Evolutionary conservation across 176 grass and related monocot genomes (phyloP).

Genomic region (Leersia perrieri): DNA sequence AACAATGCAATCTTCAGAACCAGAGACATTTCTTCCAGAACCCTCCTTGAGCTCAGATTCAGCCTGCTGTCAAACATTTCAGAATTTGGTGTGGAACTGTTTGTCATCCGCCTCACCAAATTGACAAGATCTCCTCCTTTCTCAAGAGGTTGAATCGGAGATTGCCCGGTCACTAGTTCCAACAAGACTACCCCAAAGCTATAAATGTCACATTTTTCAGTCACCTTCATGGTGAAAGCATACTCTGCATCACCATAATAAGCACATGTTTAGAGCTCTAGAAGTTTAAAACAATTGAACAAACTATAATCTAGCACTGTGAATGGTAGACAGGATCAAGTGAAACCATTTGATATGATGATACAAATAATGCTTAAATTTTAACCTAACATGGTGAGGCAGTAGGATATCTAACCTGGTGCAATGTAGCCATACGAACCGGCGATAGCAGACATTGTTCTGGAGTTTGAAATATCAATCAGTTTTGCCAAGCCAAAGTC

Average conservation of each 20-base stretch:
- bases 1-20: slow-evolving; percentile 91
- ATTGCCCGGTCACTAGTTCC: slow-evolving; percentile 82
- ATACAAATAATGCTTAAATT: background rate
- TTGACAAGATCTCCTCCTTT: slow-evolving; percentile 99
- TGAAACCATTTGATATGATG: background rate
- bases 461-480: slow-evolving; percentile 78
- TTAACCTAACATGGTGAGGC: background rate
- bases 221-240: slow-evolving; percentile 99
- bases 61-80: slow-evolving; percentile 74
- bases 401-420: slow-evolving; percentile 57
- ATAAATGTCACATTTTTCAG: slow-evolving; percentile 93
- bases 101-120: slow-evolving; percentile 66
- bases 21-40: slow-evolving; percentile 69
- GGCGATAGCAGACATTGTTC: slow-evolving; percentile 87
- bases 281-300: slow-evolving; percentile 7
- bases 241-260: slow-evolving; percentile 63
- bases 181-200: slow-evolving; percentile 89
- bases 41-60: slow-evolving; percentile 51
- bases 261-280: slow-evolving; percentile 16
- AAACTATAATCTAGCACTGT: background rate
- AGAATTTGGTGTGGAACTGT: slow-evolving; percentile 36
- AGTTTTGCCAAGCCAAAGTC: slow-evolving; percentile 91
- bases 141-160: slow-evolving; percentile 88
- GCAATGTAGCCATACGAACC: slow-evolving; percentile 96
- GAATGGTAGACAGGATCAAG: background rate